These are phyloP conservation scores for Mycena vitilis DNA, from an alignment of 768 basidiomycete species.

Conservation along the genomic window DNA sequence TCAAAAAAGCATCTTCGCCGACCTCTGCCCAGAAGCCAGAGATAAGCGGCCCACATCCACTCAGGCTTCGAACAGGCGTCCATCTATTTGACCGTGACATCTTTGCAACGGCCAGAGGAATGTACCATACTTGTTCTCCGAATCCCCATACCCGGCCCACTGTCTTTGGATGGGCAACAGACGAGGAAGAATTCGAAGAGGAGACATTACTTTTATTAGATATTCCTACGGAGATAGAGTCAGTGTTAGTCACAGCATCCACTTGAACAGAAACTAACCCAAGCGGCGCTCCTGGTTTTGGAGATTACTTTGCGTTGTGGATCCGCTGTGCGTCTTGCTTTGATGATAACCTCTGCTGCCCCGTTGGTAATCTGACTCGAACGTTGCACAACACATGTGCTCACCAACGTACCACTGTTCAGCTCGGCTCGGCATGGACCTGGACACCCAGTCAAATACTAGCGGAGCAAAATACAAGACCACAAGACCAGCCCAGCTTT, in stretches of 20 bases:
- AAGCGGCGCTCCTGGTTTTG: not conserved
- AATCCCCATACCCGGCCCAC: slow-evolving; percentile 13
- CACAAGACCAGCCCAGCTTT: no score
- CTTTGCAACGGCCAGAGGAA: no score
- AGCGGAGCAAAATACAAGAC: no score
- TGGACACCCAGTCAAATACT: no score
- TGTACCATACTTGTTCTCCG: slow-evolving; percentile 1
- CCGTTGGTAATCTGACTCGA: not conserved
- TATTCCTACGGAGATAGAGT: slow-evolving; percentile 6
- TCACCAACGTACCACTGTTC: slow-evolving; percentile 4
- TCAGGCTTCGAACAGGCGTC: not conserved
- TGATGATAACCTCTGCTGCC: slow-evolving; percentile 1
- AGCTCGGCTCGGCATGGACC: slow-evolving; percentile 6
- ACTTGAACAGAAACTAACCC: not conserved
- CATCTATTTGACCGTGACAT: not conserved
- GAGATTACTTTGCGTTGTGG: not conserved
- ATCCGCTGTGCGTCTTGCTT: not conserved
- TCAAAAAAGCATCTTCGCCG: not conserved
- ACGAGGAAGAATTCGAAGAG: no score
- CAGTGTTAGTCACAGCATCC: not conserved
- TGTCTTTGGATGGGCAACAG: not conserved
- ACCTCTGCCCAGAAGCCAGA: slow-evolving; percentile 2
- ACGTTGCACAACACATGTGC: not conserved
- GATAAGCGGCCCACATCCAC: slow-evolving; percentile 3
- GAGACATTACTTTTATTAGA: slow-evolving; percentile 2